These are phyloP conservation scores for Striga hermonthica DNA, from an alignment of 305 asterid genomes.

Conservation along the genomic window DNA sequence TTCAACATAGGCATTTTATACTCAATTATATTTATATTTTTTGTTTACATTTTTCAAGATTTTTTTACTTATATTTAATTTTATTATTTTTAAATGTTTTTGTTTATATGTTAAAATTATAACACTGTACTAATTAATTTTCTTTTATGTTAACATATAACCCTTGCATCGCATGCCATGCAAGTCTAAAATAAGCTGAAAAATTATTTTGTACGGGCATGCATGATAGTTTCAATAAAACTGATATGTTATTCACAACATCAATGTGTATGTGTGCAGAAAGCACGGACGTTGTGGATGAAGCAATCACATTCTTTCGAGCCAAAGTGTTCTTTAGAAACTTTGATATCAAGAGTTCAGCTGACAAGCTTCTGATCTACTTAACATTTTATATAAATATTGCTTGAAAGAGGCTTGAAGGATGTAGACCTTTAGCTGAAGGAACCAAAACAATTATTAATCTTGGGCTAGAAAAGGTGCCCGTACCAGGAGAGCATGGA, in stretches of 20 bases:
- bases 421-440: neutral
- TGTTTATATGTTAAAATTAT: too few relatives aligned
- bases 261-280: neutral
- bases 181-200: too few relatives aligned
- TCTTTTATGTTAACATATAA: too few relatives aligned
- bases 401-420: slow-evolving; percentile 5
- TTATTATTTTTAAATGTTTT: too few relatives aligned
- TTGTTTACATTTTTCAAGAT: too few relatives aligned
- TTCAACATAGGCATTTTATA: too few relatives aligned
- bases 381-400: slow-evolving; percentile 4
- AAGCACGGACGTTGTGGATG: slow-evolving; percentile 3
- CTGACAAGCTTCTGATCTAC: slow-evolving; percentile 9
- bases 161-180: too few relatives aligned
- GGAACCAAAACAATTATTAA: slow-evolving; percentile 6
- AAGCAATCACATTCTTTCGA: slow-evolving; percentile 6
- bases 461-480: slow-evolving; percentile 10
- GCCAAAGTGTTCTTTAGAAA: slow-evolving; percentile 6
- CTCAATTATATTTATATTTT: too few relatives aligned
- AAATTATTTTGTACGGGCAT: too few relatives aligned
- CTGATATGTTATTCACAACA: neutral
- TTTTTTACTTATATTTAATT: too few relatives aligned
- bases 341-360: slow-evolving; percentile 11
- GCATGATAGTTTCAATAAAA: neutral
- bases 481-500: slow-evolving; percentile 5
- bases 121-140: too few relatives aligned